Percentiles rank a stretch among this genome's conserved stretches.
phyloP scores from a whole-genome alignment of 139 green algal genomes.

The Zygnema circumcarinatum region DNA sequence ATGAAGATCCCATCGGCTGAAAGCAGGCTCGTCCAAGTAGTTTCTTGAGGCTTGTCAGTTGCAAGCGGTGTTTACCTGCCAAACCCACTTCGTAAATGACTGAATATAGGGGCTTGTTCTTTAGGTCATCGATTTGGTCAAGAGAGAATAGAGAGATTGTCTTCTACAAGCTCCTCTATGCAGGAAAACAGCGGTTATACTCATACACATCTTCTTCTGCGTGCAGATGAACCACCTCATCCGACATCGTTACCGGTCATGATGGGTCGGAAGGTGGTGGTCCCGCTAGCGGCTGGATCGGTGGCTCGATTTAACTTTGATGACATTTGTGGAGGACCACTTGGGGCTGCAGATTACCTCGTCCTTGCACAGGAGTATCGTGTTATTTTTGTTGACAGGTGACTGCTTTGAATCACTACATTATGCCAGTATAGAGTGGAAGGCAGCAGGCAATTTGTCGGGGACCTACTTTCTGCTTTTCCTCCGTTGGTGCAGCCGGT shows the following conservation, averaged over 20 bases:
- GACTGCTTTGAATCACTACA: not conserved
- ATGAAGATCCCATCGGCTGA: too few relatives aligned
- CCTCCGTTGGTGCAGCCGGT: not conserved
- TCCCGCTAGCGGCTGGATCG: not conserved
- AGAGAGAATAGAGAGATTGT: too few relatives aligned
- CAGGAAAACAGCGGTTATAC: too few relatives aligned
- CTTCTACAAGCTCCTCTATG: too few relatives aligned
- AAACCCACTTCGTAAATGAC: too few relatives aligned
- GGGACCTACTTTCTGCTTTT: not conserved
- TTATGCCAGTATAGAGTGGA: not conserved
- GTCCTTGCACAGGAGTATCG: not conserved
- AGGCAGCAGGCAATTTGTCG: not conserved
- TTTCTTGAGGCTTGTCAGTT: too few relatives aligned
- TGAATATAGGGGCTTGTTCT: too few relatives aligned
- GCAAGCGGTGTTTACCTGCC: too few relatives aligned
- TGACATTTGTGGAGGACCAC: conserved; percentile 8
- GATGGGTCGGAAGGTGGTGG: conserved; percentile 2
- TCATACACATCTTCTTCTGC: too few relatives aligned
- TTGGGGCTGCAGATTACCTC: conserved; percentile 23
- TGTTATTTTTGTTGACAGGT: conserved; percentile 22
- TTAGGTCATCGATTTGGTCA: too few relatives aligned
- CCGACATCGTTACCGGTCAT: not conserved
- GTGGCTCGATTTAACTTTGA: conserved; percentile 18
- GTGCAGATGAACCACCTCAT: too few relatives aligned
- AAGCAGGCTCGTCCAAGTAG: too few relatives aligned